Percentiles rank a stretch among this genome's conserved stretches.
Evolutionary conservation across 345 rosid species (phyloP).

Genomic region (Citrus sp.): DNA sequence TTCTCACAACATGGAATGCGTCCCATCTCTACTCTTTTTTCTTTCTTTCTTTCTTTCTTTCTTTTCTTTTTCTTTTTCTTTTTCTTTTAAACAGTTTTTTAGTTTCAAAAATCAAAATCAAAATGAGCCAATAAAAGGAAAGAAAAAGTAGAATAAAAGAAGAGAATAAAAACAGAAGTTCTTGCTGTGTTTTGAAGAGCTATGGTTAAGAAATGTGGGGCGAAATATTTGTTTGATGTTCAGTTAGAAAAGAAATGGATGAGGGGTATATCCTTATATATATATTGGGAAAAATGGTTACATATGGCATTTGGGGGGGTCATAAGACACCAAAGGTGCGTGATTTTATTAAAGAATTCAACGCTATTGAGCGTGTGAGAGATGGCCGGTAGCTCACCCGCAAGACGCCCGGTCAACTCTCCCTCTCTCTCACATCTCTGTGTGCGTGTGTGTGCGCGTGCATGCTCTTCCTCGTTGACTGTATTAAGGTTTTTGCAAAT

Average conservation of each 20-base stretch:
- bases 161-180: not conserved
- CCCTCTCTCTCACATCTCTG: slow-evolving; percentile 9
- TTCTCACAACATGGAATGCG: slow-evolving; percentile 95
- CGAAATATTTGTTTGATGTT: slow-evolving; percentile 2
- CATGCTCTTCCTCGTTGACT: slow-evolving; percentile 17
- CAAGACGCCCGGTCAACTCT: slow-evolving; percentile 71
- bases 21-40: slow-evolving; percentile 46
- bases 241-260: slow-evolving; percentile 3
- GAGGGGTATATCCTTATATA: slow-evolving; percentile 19
- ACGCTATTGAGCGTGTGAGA: slow-evolving; percentile 88
- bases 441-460: not conserved
- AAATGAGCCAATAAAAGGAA: not conserved
- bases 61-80: too few species aligned
- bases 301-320: not conserved
- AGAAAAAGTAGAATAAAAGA: not conserved
- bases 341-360: slow-evolving; percentile 91
- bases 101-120: not conserved
- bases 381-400: slow-evolving; percentile 90
- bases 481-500: not conserved
- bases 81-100: too few species aligned
- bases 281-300: slow-evolving; percentile 16
- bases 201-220: not conserved
- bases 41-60: too few species aligned
- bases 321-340: slow-evolving; percentile 58
- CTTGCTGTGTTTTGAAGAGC: too few species aligned